Conservation (phyloP, 257 asterid species). For the Solanum clarkiae region DNA sequence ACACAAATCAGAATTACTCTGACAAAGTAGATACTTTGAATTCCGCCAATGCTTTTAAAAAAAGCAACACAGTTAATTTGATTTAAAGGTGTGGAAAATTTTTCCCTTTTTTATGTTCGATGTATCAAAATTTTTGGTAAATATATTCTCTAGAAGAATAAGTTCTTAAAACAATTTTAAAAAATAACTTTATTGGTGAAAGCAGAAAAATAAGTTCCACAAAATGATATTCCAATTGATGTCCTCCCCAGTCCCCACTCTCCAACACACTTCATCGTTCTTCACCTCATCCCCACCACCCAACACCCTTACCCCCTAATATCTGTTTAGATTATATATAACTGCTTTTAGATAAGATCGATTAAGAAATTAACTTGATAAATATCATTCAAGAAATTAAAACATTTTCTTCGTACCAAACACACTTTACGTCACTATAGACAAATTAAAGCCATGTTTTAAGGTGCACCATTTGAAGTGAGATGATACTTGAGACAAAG, state of each 20-base stretch:
- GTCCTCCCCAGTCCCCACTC: not conserved
- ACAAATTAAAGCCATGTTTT: not conserved
- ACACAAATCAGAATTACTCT: not conserved
- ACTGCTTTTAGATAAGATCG: not conserved
- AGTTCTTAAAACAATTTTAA: not conserved
- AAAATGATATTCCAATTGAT: not conserved
- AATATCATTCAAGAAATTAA: not conserved
- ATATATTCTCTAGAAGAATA: not conserved
- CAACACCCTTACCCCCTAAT: not conserved
- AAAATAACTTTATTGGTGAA: not conserved
- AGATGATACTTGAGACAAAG: conserved; percentile 12
- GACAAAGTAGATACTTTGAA: not conserved
- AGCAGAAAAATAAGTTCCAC: not conserved
- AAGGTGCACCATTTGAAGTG: not conserved
- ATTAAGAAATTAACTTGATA: not conserved
- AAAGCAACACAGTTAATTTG: not conserved
- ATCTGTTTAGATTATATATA: not conserved
- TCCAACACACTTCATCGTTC: too few relatives aligned
- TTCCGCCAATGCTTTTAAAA: not conserved
- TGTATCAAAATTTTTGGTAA: not conserved
- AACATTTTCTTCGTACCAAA: not conserved
- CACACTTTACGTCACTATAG: not conserved
- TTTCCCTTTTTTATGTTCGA: not conserved
- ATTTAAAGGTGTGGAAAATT: not conserved
- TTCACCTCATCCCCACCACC: too few relatives aligned